Evolutionary conservation across 2,329 filamentous ascomycete genomes (phyloP).

Genomic region (Microdochium nivale): DNA sequence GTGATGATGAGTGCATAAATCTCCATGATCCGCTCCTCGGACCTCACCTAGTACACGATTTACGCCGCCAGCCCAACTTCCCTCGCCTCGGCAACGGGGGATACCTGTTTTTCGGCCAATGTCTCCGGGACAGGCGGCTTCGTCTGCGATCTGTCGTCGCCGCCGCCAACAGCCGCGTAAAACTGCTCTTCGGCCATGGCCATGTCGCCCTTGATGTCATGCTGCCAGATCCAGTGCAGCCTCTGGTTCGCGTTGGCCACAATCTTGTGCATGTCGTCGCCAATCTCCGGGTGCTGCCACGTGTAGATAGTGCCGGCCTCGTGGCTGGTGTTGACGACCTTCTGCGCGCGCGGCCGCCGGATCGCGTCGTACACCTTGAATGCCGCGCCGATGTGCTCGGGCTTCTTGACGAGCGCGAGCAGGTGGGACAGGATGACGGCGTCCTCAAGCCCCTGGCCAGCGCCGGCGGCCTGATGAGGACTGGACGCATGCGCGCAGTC

Average conservation of each 20-base stretch:
- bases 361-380: constrained; percentile 18
- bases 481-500: constrained; percentile 17
- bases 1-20: too few species aligned
- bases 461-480: constrained; percentile 16
- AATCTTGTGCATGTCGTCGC: constrained; percentile 19
- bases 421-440: constrained; percentile 15
- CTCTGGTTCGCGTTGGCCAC: constrained; percentile 18
- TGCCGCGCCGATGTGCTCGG: constrained; percentile 11
- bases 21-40: too few species aligned
- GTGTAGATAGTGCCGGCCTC: constrained; percentile 19
- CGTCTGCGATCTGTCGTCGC: background rate
- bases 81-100: background rate
- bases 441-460: constrained; percentile 17
- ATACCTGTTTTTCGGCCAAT: background rate
- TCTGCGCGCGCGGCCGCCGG: constrained; percentile 19
- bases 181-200: constrained; percentile 12
- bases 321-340: constrained; percentile 18
- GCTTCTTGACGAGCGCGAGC: constrained; percentile 8
- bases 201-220: constrained; percentile 17
- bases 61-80: background rate
- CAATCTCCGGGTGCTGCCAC: constrained; percentile 13
- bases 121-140: background rate
- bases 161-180: constrained; percentile 4
- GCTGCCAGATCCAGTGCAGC: constrained; percentile 22
- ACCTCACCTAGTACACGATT: background rate